Evolutionary conservation across 352 stramenopile genomes (phyloP).

Genomic region (Globisporangium emineosum): DNA sequence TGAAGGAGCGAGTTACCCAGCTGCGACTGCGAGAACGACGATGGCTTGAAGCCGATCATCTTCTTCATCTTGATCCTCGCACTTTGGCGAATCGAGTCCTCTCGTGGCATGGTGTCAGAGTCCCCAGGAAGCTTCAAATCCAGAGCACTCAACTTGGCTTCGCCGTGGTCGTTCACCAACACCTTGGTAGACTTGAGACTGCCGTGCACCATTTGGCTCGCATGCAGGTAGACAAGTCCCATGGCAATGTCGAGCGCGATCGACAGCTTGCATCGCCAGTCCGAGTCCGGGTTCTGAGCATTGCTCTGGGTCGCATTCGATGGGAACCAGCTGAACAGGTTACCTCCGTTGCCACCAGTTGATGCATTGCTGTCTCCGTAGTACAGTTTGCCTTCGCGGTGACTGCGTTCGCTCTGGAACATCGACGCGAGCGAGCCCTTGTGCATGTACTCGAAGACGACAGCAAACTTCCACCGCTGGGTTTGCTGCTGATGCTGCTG

Average conservation of each 20-base stretch:
- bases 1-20: constrained; percentile 15
- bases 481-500: constrained; percentile 11
- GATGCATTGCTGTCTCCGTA: constrained; percentile 24
- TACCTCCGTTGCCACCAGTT: constrained; percentile 21
- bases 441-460: constrained; percentile 79
- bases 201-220: constrained; percentile 55
- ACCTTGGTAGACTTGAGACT: constrained; percentile 62
- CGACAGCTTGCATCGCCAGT: constrained; percentile 71
- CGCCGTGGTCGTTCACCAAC: constrained; percentile 66
- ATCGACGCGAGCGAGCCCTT: constrained; percentile 53
- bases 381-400: constrained; percentile 56
- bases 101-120: constrained; percentile 19
- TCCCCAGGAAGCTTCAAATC: constrained; percentile 39
- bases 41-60: constrained; percentile 29
- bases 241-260: constrained; percentile 81
- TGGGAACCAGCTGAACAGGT: constrained; percentile 60
- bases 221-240: constrained; percentile 73
- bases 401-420: constrained; percentile 54
- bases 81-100: constrained; percentile 46
- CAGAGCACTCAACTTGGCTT: constrained; percentile 76
- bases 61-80: constrained; percentile 28
- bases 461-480: constrained; percentile 56
- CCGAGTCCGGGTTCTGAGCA: constrained; percentile 37
- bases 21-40: constrained; percentile 31
- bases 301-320: constrained; percentile 24